Evolutionary conservation across 2,329 filamentous ascomycete genomes (phyloP).

Genomic region (Aspergillus thermomutatus): DNA sequence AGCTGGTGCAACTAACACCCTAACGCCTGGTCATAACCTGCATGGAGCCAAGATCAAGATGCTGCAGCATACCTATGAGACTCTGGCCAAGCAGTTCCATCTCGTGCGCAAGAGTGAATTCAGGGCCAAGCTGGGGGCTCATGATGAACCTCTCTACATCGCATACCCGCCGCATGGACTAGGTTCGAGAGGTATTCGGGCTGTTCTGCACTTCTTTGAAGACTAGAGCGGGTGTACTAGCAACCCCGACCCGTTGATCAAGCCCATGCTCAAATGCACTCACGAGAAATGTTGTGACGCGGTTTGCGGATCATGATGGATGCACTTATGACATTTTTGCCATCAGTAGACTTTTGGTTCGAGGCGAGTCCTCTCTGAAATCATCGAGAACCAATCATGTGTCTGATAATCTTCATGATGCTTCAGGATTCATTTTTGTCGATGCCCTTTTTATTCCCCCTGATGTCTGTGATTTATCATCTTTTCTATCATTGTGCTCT

Average conservation of each 20-base stretch:
- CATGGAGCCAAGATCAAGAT: slow-evolving; percentile 77
- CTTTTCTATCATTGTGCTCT: background rate
- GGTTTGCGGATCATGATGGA: background rate
- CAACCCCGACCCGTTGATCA: background rate
- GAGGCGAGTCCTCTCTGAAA: background rate
- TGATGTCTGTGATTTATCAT: background rate
- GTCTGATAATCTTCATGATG: background rate
- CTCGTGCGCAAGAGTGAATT: slow-evolving; percentile 84
- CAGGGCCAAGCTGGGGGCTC: slow-evolving; percentile 81
- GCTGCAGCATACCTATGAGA: slow-evolving; percentile 76
- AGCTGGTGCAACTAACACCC: slow-evolving; percentile 69
- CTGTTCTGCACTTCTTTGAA: slow-evolving; percentile 88
- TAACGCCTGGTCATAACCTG: slow-evolving; percentile 78
- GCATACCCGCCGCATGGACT: slow-evolving; percentile 85
- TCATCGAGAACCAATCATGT: background rate
- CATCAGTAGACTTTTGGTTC: background rate
- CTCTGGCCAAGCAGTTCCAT: slow-evolving; percentile 75
- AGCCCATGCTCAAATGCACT: background rate
- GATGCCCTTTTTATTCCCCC: slow-evolving; percentile 3
- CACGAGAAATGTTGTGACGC: background rate
- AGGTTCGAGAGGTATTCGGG: slow-evolving; percentile 74
- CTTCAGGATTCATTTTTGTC: background rate
- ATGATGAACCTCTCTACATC: slow-evolving; percentile 82
- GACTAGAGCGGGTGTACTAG: slow-evolving; percentile 40
- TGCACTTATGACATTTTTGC: background rate